A percentile compares a stretch with the other conserved stretches of the same genome.
These are phyloP conservation scores for Chiua virens DNA, from an alignment of 768 basidiomycete species.

Conservation along the genomic window DNA sequence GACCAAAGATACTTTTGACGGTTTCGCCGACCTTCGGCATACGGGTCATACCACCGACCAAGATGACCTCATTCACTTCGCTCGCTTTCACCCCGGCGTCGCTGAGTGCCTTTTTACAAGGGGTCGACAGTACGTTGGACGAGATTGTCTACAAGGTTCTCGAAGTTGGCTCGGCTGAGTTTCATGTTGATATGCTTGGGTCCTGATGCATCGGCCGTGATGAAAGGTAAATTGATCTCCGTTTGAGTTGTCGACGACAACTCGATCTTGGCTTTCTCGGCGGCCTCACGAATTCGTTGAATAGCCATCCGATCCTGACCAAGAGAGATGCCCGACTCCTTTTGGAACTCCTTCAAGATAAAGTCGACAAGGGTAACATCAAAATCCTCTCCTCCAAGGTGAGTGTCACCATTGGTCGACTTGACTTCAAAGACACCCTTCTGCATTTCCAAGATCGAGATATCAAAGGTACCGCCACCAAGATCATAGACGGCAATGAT, in stretches of 20 bases:
- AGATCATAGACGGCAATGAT: constrained; percentile 98
- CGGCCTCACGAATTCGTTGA: constrained; percentile 98
- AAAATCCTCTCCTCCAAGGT: constrained; percentile 97
- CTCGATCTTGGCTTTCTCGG: constrained; percentile 99
- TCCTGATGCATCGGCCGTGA: constrained; percentile 92
- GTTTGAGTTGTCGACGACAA: constrained; percentile 93
- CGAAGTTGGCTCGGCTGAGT: constrained; percentile 87
- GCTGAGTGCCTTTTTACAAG: constrained; percentile 94
- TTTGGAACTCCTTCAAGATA: constrained; percentile 92
- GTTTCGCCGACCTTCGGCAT: constrained; percentile 96
- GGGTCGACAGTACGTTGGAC: constrained; percentile 89
- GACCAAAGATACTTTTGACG: constrained; percentile 84
- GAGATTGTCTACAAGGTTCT: constrained; percentile 77
- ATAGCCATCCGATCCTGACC: constrained; percentile 91
- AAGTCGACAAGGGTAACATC: constrained; percentile 87
- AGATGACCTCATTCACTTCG: constrained; percentile 95
- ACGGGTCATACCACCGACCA: constrained; percentile 98
- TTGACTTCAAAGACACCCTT: constrained; percentile 99
- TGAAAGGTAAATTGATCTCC: constrained; percentile 97
- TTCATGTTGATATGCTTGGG: constrained; percentile 97
- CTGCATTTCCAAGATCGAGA: constrained; percentile 99
- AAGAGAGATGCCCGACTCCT: constrained; percentile 82
- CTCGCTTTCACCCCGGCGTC: constrained; percentile 93
- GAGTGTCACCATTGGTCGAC: constrained; percentile 99
- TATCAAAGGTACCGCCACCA: constrained; percentile 98